phyloP scores from a whole-genome alignment of 148 eudicot genomes.

The Camellia lanceoleosa region DNA sequence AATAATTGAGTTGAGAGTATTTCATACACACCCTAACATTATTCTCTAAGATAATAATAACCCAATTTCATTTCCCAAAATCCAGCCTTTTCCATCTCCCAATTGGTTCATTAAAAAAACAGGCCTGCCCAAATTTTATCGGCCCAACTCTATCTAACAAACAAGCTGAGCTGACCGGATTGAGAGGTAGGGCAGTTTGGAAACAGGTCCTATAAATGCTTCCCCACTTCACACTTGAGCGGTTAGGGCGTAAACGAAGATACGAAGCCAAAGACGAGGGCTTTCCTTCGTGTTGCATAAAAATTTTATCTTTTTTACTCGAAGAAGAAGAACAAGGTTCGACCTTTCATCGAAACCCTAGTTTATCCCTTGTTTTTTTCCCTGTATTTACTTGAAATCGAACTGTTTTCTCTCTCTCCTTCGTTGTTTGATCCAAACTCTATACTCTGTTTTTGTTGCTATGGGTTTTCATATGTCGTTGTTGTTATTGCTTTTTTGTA shows the following conservation, averaged over 20 bases:
- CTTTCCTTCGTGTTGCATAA: slow-evolving; percentile 31
- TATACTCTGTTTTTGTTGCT: too few species aligned
- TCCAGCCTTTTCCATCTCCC: too few species aligned
- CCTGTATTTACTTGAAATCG: neutral
- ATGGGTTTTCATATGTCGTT: neutral
- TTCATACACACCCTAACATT: too few species aligned
- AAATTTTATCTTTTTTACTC: neutral
- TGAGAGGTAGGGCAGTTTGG: slow-evolving; percentile 33
- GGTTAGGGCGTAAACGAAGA: slow-evolving; percentile 65
- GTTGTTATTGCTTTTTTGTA: neutral
- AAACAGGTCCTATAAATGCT: slow-evolving; percentile 12
- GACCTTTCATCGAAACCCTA: neutral
- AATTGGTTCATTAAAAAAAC: too few species aligned
- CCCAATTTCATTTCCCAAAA: too few species aligned
- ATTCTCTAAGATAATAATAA: too few species aligned
- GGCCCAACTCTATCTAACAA: neutral
- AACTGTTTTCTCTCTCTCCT: too few species aligned
- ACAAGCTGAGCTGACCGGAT: too few species aligned
- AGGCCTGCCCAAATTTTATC: too few species aligned
- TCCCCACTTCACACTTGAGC: slow-evolving; percentile 9
- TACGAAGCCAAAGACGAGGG: slow-evolving; percentile 56
- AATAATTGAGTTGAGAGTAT: too few species aligned
- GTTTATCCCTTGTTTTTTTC: neutral
- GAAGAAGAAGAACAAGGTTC: neutral
- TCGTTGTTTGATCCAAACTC: too few species aligned